Evolutionary conservation across 495 filamentous ascomycete species (phyloP), one percentile per base, ranked within the genome.

Genomic region (Hyphodiscus hymeniophilus): DNA sequence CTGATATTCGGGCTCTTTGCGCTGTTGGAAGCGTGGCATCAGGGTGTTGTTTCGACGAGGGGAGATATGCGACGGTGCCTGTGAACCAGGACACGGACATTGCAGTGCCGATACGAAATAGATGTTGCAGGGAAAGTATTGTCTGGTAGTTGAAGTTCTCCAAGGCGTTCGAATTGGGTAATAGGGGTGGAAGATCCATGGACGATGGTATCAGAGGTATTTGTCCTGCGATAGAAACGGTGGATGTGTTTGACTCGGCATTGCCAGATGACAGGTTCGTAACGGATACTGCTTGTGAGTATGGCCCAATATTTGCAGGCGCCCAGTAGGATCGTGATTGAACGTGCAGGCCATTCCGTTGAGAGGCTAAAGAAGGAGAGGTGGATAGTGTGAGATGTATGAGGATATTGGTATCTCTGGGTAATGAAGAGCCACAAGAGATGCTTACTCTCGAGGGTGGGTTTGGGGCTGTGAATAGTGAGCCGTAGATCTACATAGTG

Each of bases 261-360:
- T 45, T 17, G 31, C 24, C 13, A 4, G 48, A 6, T 8, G 26
- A 12, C 11, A 30, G 16, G 3, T 77, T 48, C 24, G 79, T 79
- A 16, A 80, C 62, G 15, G 78, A 70, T 38, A 92, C 80, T 0
- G 92, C 88, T 66, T 99, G 92, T 11, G 88, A 94, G 62, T 99
- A 99, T 0, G 94, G 92, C 0, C 92, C 92, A 44, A 99, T 99
- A 55, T 97, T 97, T 7, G 94, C 90, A 0, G 92, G 92, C 1
- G 92, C 94, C 92, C 92, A 99, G 72, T 97, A 96, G 3, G 86
- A 92, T 21, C 85, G 74, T 13, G 85, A 89, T 60, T 97, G 94
- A 3, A 99, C 89, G 62, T 99, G 92, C 1, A 99, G 73, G 72
- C 71, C 42, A 65, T 67, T 54, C 63, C 64, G 51, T 7, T 24